phyloP scores from a whole-genome alignment of 192 early-diverging fungal genomes.

The Coemansia sp. region DNA sequence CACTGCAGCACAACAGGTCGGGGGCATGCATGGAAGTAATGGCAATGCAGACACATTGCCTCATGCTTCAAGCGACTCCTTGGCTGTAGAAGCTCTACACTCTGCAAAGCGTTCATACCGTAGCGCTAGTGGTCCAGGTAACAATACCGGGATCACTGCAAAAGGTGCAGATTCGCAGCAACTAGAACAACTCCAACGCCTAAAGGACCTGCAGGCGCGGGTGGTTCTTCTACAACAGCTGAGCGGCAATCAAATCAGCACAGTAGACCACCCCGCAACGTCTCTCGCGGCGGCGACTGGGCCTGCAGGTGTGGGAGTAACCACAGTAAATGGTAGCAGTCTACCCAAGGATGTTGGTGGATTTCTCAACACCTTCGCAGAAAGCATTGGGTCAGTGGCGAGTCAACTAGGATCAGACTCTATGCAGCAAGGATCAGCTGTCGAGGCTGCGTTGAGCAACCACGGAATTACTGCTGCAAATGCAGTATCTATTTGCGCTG shows the following conservation, averaged over 20 bases:
- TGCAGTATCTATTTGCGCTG: no score
- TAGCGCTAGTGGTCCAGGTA: conserved; percentile 1
- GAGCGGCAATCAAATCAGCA: conserved; percentile 9
- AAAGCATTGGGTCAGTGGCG: conserved; percentile 44
- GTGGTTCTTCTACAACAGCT: conserved; percentile 47
- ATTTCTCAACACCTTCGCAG: conserved; percentile 48
- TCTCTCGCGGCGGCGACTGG: not conserved
- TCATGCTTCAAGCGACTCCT: not conserved
- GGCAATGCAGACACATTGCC: not conserved
- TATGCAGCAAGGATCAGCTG: not conserved
- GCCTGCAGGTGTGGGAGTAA: not conserved
- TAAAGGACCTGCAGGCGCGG: conserved; percentile 44
- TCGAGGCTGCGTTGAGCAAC: not conserved
- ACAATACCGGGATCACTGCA: not conserved
- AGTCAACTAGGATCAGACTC: conserved; percentile 33
- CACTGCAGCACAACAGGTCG: not conserved
- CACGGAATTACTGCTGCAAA: no score
- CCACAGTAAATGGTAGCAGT: not conserved
- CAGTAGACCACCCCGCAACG: not conserved
- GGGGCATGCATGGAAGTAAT: not conserved
- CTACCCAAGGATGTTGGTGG: conserved; percentile 29
- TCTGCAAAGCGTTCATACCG: conserved; percentile 12
- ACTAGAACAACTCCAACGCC: conserved; percentile 39
- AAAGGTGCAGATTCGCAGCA: conserved; percentile 17
- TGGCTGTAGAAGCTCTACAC: not conserved